Base-by-base conservation (phyloP, 192 early-diverging fungal species). In the Phycomyces nitens region DNA sequence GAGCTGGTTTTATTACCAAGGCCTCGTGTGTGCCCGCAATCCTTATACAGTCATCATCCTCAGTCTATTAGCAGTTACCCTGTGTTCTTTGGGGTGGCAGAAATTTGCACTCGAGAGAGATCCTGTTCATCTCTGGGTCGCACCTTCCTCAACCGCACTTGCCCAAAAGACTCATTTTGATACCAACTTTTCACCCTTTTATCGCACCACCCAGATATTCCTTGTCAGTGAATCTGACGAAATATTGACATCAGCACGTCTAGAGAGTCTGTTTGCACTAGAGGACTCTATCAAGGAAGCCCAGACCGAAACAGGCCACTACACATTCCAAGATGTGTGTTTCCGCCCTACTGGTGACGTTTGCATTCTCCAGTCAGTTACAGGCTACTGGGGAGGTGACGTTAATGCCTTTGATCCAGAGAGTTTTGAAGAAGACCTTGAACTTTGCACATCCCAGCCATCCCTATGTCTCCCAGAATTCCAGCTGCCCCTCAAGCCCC, bases 181-280 rank as follows among this genome's bases (percentile, higher is more conserved):
- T 47, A 64, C 77, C 24, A 73, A 82, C 69, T 85, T 87, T 65
- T 75, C 79, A 3, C 86, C 86, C 1, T 87, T 87, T 62, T 87
- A 87, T 61, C 77, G 86, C n/a, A 87, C 86, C 4, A 75, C 82
- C 0, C 86, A 87, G 54, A 62, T 87, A 16, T 76, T 87, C 60
- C 70, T 85, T 40, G 77, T 78, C 0, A 61, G 64, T 18, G 66
- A 74, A 34, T 62, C 71, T 50, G 20, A 61, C 1, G 38, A 65
- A 12, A 60, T 87, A 14, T 54, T 84, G 4, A 74, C 77, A 10
- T 64, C 72, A 14, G 63, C 73, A 9, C 73, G 61, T 6, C 68
- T 87, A 43, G 60, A 71, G 14, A 68, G 61, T 20, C 54, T 87
- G 3, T 87, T 87, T 58, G 60, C 61, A 18, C 66, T 85, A 20